Conservation (phyloP, 2,329 filamentous ascomycete species). For the Arthrobotrys pseudoclavata region DNA sequence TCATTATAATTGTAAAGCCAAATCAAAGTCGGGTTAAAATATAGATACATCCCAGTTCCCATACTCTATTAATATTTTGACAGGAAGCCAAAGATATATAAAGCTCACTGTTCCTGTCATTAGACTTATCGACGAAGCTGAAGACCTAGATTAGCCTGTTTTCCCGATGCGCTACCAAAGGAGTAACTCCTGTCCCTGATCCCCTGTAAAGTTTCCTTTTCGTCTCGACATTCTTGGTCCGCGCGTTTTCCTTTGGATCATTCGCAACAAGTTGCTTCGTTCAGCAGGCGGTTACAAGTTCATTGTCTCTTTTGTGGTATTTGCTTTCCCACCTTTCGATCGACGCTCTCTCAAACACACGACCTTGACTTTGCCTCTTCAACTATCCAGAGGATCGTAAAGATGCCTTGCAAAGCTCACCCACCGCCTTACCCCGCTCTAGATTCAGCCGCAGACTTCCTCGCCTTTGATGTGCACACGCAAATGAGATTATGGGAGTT, state of each 20-base stretch:
- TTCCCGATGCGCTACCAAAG: conserved; percentile 2
- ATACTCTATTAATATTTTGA: too few species aligned
- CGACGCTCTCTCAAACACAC: not conserved
- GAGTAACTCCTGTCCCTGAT: conserved; percentile 3
- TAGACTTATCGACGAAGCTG: not conserved
- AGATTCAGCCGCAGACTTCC: conserved; percentile 50
- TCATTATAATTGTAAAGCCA: too few species aligned
- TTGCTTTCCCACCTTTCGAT: conserved; percentile 1
- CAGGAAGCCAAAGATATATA: too few species aligned
- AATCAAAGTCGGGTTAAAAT: too few species aligned
- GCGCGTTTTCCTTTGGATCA: not conserved
- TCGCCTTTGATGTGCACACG: conserved; percentile 39
- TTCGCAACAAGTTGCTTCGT: conserved; percentile 18
- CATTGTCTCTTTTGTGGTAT: conserved; percentile 11
- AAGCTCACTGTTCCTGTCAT: too few species aligned
- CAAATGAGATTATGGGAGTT: conserved; percentile 54
- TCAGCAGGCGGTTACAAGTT: not conserved
- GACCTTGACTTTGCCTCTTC: not conserved
- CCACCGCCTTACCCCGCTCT: conserved; percentile 48
- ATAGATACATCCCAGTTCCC: too few species aligned
- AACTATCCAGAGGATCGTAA: conserved; percentile 20
- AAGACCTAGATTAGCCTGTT: conserved; percentile 5
- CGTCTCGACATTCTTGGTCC: conserved; percentile 26
- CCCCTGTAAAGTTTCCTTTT: conserved; percentile 27
- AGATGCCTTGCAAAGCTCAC: conserved; percentile 51